phyloP scores from a whole-genome alignment of 331 rosid genomes.

The Malus hybrid region DNA sequence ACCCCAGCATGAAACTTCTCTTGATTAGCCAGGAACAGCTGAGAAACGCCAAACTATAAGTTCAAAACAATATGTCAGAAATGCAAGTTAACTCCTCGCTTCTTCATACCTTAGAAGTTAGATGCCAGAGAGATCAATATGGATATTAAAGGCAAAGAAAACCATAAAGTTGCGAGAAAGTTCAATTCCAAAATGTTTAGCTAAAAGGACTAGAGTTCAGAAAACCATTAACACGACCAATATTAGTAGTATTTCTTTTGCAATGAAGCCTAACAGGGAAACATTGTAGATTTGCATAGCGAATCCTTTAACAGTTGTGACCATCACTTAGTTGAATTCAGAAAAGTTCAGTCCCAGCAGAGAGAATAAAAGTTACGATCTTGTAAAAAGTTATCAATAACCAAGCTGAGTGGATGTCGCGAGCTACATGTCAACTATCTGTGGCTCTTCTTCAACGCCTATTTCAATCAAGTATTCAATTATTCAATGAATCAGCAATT shows the following conservation, averaged over 20 bases:
- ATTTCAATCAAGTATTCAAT: no score
- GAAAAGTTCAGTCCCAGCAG: background rate
- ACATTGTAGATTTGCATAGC: background rate
- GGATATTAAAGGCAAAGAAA: background rate
- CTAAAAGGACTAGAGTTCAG: background rate
- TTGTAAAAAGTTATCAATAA: background rate
- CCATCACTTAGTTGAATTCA: background rate
- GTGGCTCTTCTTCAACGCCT: background rate
- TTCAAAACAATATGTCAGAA: background rate
- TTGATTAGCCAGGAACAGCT: constrained; percentile 30
- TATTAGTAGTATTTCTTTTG: background rate
- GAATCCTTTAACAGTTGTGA: background rate
- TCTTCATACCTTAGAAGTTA: background rate
- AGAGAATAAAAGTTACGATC: background rate
- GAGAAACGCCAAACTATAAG: background rate
- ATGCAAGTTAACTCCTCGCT: background rate
- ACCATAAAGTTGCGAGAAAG: background rate
- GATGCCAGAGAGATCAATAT: background rate
- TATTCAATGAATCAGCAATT: no score
- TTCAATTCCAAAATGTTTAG: background rate
- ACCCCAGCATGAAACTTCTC: constrained; percentile 43
- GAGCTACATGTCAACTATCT: background rate
- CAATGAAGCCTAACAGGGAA: background rate
- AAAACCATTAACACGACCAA: background rate
- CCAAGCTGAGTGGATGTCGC: background rate